Percentiles rank a stretch among this genome's conserved stretches.
Evolutionary conservation across 345 rosid species (phyloP).

Genomic region (Clarkia xantiana): DNA sequence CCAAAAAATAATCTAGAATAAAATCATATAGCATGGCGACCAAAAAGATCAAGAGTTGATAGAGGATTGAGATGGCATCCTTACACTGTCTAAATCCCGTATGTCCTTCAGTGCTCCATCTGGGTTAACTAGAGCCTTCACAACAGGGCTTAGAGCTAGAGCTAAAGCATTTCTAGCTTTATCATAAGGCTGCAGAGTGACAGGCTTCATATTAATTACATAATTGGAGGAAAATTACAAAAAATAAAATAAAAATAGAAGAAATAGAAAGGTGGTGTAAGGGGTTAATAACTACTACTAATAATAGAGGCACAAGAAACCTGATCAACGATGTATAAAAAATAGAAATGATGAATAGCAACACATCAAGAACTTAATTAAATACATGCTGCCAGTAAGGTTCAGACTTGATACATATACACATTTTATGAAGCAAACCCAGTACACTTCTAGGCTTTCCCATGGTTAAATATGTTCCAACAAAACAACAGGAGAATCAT

Average conservation of each 20-base stretch:
- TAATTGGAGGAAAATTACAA: neutral
- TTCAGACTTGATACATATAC: too few species aligned
- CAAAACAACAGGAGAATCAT: too few species aligned
- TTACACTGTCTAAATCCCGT: slow-evolving; percentile 75
- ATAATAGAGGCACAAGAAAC: too few species aligned
- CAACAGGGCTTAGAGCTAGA: slow-evolving; percentile 91
- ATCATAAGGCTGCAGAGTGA: slow-evolving; percentile 57
- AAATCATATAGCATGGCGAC: neutral
- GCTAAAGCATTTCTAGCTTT: slow-evolving; percentile 91
- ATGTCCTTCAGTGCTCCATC: slow-evolving; percentile 89
- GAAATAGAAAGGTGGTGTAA: neutral
- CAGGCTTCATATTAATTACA: neutral
- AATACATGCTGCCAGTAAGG: too few species aligned
- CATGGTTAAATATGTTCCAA: too few species aligned
- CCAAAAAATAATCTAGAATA: too few species aligned
- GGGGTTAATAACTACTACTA: too few species aligned
- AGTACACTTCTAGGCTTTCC: too few species aligned
- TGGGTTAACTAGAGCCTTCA: slow-evolving; percentile 75
- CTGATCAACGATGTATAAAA: too few species aligned
- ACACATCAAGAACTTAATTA: too few species aligned
- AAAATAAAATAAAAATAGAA: neutral
- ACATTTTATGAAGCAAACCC: too few species aligned
- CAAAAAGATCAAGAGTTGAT: neutral
- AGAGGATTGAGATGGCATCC: slow-evolving; percentile 8
- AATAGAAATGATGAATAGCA: too few species aligned